Conservation (phyloP, 352 stramenopile genomes). For the Thalassiosira mediterranea region DNA sequence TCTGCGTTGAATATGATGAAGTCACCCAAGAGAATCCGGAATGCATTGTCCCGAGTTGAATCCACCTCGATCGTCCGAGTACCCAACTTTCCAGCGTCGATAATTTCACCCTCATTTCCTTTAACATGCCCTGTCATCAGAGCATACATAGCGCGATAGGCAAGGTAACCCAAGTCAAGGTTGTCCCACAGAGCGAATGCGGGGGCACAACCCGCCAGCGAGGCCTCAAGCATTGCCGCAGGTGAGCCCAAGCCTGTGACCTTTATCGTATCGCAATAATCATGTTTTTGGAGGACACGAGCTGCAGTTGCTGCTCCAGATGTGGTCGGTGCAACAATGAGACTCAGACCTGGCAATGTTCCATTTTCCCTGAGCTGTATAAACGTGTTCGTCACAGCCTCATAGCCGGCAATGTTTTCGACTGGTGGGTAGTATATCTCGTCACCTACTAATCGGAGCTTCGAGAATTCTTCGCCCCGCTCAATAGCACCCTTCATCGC, state of each 20-base stretch:
- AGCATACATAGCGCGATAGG: background rate
- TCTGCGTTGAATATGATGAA: background rate
- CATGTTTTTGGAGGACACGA: background rate
- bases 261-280: background rate
- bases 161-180: constrained; percentile 5
- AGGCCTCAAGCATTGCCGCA: background rate
- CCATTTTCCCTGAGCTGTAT: background rate
- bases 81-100: background rate
- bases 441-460: background rate
- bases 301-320: background rate
- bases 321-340: constrained; percentile 2
- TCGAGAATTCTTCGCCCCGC: background rate
- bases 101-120: constrained; percentile 1
- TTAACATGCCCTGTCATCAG: background rate
- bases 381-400: background rate
- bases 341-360: constrained; percentile 1
- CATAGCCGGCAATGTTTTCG: background rate
- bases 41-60: background rate
- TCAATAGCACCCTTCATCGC: background rate
- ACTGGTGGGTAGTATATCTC: background rate
- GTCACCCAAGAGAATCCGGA: background rate
- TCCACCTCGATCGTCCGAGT: constrained; percentile 1
- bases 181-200: constrained; percentile 3
- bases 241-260: background rate
- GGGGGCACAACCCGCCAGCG: background rate